Conservation (phyloP, 1,284 basidiomycete genomes). For the Leccinum subspadiceum region DNA sequence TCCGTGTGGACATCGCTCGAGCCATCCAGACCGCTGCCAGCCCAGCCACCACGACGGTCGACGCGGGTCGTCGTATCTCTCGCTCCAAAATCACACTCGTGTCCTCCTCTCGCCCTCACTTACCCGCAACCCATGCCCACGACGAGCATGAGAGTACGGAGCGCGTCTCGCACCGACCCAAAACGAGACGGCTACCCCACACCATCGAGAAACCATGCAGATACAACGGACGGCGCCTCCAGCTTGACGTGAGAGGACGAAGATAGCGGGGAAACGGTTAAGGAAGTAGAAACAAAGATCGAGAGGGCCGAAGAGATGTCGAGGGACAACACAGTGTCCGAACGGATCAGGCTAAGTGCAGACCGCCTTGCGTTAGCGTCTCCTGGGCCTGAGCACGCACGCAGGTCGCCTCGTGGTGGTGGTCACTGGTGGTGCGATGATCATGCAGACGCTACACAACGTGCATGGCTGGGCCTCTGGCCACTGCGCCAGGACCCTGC, state of each 20-base stretch:
- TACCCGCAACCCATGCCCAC: neutral
- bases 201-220: neutral
- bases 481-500: too few species aligned
- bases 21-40: neutral
- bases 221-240: neutral
- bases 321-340: neutral
- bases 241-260: neutral
- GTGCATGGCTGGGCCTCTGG: too few species aligned
- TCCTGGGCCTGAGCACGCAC: too few species aligned
- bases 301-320: neutral
- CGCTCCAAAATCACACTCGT: too few species aligned
- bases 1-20: too few species aligned
- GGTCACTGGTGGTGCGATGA: too few species aligned
- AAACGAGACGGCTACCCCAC: neutral
- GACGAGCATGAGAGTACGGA: neutral
- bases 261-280: neutral
- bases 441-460: too few species aligned
- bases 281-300: neutral
- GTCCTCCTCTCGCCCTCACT: neutral
- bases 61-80: neutral
- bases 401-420: too few species aligned
- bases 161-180: too few species aligned
- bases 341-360: neutral
- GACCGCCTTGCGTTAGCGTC: too few species aligned
- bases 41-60: neutral